phyloP scores from a whole-genome alignment of 805 yeast genomes.

The Kuraishia ogatae region DNA sequence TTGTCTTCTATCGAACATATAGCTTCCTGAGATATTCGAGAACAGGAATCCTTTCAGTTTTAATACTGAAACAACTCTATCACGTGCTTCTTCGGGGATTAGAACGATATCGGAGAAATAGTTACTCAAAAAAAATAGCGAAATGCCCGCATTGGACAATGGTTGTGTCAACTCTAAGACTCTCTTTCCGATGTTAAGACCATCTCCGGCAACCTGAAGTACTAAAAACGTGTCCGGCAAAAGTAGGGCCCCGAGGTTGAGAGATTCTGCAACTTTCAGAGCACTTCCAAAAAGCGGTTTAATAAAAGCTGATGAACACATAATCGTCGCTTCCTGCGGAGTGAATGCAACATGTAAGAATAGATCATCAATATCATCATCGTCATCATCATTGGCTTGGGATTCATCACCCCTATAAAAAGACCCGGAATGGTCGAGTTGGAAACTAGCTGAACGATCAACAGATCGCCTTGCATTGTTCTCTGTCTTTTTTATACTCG shows the following conservation, averaged over 20 bases:
- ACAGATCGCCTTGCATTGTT: background rate
- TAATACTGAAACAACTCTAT: constrained; percentile 36
- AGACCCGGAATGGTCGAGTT: background rate
- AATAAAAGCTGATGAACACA: constrained; percentile 36
- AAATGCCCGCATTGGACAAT: constrained; percentile 43
- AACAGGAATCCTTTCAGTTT: constrained; percentile 33
- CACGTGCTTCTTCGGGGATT: constrained; percentile 38
- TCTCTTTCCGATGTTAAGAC: constrained; percentile 41
- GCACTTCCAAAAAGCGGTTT: constrained; percentile 29
- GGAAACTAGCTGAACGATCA: background rate
- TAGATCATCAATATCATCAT: constrained; percentile 27
- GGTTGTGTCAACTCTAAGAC: constrained; percentile 52
- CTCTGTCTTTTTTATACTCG: background rate
- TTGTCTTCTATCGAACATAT: constrained; percentile 14
- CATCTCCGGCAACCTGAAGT: constrained; percentile 56
- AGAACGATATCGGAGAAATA: constrained; percentile 58
- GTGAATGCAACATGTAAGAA: constrained; percentile 58
- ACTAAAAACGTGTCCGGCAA: constrained; percentile 36
- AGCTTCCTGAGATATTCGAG: constrained; percentile 34
- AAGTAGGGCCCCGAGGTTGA: constrained; percentile 30
- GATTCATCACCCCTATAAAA: constrained; percentile 6
- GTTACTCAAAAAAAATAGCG: constrained; percentile 53
- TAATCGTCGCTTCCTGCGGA: constrained; percentile 54
- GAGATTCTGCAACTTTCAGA: constrained; percentile 22
- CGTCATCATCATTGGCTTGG: constrained; percentile 6